Percentiles rank a stretch among this genome's conserved stretches.
phyloP scores from a whole-genome alignment of 495 filamentous ascomycete genomes.

The Penicillium bialowiezense region DNA sequence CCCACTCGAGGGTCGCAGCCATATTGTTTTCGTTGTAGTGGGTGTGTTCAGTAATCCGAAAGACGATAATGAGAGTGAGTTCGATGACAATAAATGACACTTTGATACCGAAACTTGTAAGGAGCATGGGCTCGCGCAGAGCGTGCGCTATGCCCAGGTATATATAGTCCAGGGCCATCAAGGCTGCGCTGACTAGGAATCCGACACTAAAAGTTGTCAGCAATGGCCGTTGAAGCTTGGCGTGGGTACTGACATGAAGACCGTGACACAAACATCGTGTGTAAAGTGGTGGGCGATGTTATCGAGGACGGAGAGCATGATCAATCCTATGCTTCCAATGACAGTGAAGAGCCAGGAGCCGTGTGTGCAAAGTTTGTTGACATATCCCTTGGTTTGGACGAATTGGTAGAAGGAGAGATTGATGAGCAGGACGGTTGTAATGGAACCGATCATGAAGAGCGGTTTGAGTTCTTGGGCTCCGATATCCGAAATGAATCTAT shows the following conservation, averaged over 20 bases:
- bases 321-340: slow-evolving; percentile 15
- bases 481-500: slow-evolving; percentile 22
- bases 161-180: slow-evolving; percentile 20
- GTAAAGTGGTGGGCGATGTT: slow-evolving; percentile 14
- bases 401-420: slow-evolving; percentile 21
- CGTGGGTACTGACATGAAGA: slow-evolving; percentile 16
- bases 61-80: slow-evolving; percentile 18
- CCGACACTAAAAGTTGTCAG: slow-evolving; percentile 14
- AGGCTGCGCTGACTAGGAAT: slow-evolving; percentile 15
- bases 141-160: slow-evolving; percentile 11
- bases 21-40: slow-evolving; percentile 13
- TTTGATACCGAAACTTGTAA: slow-evolving; percentile 21
- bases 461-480: slow-evolving; percentile 18
- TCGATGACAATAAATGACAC: slow-evolving; percentile 19
- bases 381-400: slow-evolving; percentile 14
- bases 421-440: slow-evolving; percentile 16
- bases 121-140: slow-evolving; percentile 11
- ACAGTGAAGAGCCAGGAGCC: slow-evolving; percentile 16
- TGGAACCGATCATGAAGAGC: slow-evolving; percentile 16
- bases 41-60: slow-evolving; percentile 10
- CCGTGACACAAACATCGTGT: slow-evolving; percentile 17
- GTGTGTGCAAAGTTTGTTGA: slow-evolving; percentile 13
- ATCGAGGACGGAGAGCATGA: slow-evolving; percentile 18
- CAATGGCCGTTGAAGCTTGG: not conserved
- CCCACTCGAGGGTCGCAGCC: slow-evolving; percentile 20